Percentiles rank a stretch among this genome's conserved stretches.
phyloP scores from a whole-genome alignment of 495 filamentous ascomycete genomes.

The Aspergillus leporis region DNA sequence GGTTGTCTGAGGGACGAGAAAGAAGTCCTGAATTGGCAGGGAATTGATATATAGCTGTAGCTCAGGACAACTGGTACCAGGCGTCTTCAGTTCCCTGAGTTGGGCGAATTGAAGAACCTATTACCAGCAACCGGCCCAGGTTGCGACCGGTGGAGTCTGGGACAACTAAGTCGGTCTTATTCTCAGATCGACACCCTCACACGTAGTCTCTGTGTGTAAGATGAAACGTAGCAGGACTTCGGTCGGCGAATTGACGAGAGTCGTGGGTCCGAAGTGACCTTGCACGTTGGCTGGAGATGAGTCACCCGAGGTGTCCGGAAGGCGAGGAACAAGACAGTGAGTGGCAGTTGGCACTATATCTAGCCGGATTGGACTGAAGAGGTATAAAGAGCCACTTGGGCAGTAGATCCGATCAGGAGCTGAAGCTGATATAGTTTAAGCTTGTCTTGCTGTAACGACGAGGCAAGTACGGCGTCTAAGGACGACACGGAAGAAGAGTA shows the following conservation, averaged over 20 bases:
- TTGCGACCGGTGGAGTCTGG: slow-evolving; percentile 25
- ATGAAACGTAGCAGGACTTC: slow-evolving; percentile 22
- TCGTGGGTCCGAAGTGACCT: slow-evolving; percentile 25
- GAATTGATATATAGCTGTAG: slow-evolving; percentile 26
- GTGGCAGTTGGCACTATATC: slow-evolving; percentile 8
- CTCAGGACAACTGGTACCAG: slow-evolving; percentile 36
- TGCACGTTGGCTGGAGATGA: slow-evolving; percentile 24
- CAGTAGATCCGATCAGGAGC: slow-evolving; percentile 11
- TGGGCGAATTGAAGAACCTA: slow-evolving; percentile 41
- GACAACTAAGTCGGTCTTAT: slow-evolving; percentile 24
- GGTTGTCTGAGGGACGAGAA: slow-evolving; percentile 24
- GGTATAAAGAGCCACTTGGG: slow-evolving; percentile 8
- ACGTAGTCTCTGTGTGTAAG: slow-evolving; percentile 16
- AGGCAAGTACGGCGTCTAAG: slow-evolving; percentile 1
- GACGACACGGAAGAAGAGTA: neutral
- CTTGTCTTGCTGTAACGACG: slow-evolving; percentile 10
- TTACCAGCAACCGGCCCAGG: slow-evolving; percentile 44
- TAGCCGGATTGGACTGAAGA: slow-evolving; percentile 8
- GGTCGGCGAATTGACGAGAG: slow-evolving; percentile 8
- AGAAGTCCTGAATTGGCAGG: slow-evolving; percentile 12
- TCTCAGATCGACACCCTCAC: slow-evolving; percentile 16
- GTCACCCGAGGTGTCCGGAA: slow-evolving; percentile 28
- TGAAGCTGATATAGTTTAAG: slow-evolving; percentile 14
- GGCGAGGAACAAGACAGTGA: slow-evolving; percentile 22
- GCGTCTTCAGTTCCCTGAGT: slow-evolving; percentile 39